Evolutionary conservation across 306 rosid genomes (phyloP), one percentile per base, ranked within the genome.

Genomic region (Cicer judaicum): DNA sequence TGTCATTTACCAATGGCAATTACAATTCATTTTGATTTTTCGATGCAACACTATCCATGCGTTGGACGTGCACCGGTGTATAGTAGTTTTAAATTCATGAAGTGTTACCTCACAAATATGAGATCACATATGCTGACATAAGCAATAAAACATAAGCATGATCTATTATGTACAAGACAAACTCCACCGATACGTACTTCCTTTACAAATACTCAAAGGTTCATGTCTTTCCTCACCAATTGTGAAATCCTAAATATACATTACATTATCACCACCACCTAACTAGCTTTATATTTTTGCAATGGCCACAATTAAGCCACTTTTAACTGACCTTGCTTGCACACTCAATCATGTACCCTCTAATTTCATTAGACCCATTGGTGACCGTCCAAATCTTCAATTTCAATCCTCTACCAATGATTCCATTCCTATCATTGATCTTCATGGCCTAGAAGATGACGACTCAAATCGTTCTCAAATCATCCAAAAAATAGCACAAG

Each of bases 401-500:
- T n/a, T 54, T 7, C 49, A 70, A 6, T 71, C 66, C 11, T n/a
- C 48, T 10, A 5, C 34, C 16, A 2, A 12, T 7, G 42, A 11
- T 52, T 78, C 72, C 39, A 62, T 78, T 62, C 78, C 82, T 5
- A 64, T 70, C 57, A 52, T 78, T 3, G 59, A 78, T 19, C 82
- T 78, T 52, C 72, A 63, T 10, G 77, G 67, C n/a, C 49, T 78
- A 1, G 4, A 24, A 24, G 34, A 24, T 24, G 34, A 24, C 62
- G 53, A 36, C 2, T 18, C 81, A 18, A 38, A 38, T 18, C 84
- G 36, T 55, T 46, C 19, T 48, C 42, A 57, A 44, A 44, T 87
- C 41, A 70, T 91, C 63, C 57, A 70, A 10, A 77, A 81, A 21
- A 73, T 88, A 10, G 83, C 73, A 0, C 83, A 85, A 13, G 98